Evolutionary conservation across 257 asterid genomes (phyloP).

Genomic region (Catharanthus roseus): DNA sequence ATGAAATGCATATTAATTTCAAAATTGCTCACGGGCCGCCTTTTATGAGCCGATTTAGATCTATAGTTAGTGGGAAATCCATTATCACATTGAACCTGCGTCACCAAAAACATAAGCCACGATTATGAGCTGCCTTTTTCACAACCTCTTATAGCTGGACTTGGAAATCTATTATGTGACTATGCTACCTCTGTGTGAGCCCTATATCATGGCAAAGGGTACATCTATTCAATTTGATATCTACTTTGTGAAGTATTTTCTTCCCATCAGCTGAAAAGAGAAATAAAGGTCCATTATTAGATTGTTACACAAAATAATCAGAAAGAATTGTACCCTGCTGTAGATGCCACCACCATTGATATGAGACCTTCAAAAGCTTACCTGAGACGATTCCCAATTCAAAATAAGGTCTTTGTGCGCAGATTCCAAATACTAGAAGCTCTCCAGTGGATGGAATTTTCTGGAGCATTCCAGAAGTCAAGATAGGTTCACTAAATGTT

Average conservation of each 20-base stretch:
- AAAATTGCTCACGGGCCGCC: conserved; percentile 61
- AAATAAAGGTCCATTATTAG: not conserved
- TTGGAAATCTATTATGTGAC: not conserved
- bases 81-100: conserved; percentile 55
- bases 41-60: conserved; percentile 38
- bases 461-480: conserved; percentile 25
- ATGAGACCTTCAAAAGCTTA: conserved; percentile 3
- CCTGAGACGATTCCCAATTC: conserved; percentile 67
- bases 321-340: not conserved
- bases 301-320: not conserved
- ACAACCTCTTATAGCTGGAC: not conserved
- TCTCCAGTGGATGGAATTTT: conserved; percentile 56
- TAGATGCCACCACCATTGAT: not conserved
- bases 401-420: conserved; percentile 46
- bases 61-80: conserved; percentile 58
- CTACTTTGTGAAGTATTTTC: conserved; percentile 52
- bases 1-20: not conserved
- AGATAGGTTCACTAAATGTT: not conserved
- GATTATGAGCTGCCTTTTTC: not conserved
- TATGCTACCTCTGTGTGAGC: conserved; percentile 38
- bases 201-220: conserved; percentile 66
- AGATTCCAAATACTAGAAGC: conserved; percentile 55
- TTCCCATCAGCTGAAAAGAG: conserved; percentile 47
- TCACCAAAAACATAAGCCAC: not conserved
- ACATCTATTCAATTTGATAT: conserved; percentile 49